Evolutionary conservation across 2,329 filamentous ascomycete genomes (phyloP).

Genomic region (Alternaria rosae): DNA sequence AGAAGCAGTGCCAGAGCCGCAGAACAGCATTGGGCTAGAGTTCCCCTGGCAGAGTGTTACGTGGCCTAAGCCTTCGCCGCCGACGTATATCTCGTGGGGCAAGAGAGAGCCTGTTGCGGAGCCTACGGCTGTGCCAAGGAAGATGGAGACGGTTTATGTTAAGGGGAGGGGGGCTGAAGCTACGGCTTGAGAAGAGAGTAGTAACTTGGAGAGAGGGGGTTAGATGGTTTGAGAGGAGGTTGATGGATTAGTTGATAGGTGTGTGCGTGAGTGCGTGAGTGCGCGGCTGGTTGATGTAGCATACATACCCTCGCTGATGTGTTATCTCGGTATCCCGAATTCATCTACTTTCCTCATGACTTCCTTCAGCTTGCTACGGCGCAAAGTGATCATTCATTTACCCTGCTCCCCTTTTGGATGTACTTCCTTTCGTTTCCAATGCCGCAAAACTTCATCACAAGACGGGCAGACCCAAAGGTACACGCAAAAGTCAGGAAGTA

Average conservation of each 20-base stretch:
- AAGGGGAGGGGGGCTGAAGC: background rate
- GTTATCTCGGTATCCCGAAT: background rate
- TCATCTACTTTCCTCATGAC: background rate
- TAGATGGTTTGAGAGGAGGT: background rate
- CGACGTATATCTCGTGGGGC: conserved; percentile 22
- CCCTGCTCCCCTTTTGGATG: background rate
- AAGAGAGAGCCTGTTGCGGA: conserved; percentile 15
- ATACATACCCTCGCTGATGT: background rate
- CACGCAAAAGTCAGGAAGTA: background rate
- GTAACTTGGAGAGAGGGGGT: background rate
- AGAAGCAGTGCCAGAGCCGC: conserved; percentile 7
- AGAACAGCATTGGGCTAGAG: conserved; percentile 7
- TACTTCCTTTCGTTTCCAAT: background rate
- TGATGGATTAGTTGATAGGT: too few species aligned
- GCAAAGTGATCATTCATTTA: background rate
- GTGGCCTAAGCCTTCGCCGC: conserved; percentile 10
- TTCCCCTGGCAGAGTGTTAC: conserved; percentile 3
- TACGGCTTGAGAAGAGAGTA: background rate
- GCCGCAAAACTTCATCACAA: background rate
- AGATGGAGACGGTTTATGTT: conserved; percentile 2
- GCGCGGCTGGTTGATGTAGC: background rate
- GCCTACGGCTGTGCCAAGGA: background rate
- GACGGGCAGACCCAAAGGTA: background rate
- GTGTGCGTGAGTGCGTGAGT: background rate
- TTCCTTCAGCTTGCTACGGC: background rate